Evolutionary conservation across 169 alveolate species (phyloP).

Genomic region (Babesia divergens): DNA sequence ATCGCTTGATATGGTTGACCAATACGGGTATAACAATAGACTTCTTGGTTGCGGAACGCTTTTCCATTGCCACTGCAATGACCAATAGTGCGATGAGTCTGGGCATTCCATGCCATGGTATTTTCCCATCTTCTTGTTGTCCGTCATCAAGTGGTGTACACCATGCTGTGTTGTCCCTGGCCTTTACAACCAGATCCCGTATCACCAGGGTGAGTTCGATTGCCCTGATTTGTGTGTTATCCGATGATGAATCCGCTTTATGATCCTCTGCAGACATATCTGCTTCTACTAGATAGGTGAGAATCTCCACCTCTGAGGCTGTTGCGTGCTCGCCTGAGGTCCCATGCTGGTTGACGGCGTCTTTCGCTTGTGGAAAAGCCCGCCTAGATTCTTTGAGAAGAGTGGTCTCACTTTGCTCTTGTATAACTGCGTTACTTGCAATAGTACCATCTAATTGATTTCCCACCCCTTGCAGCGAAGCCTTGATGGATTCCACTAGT

Average conservation of each 20-base stretch:
- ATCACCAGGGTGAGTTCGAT: not conserved
- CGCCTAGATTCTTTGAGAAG: too few species aligned
- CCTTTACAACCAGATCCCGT: conserved; percentile 25
- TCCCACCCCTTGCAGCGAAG: conserved; percentile 2
- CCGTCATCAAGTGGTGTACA: conserved; percentile 28
- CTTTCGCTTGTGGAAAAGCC: too few species aligned
- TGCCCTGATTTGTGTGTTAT: not conserved
- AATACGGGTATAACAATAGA: conserved; percentile 20
- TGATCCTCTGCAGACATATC: not conserved
- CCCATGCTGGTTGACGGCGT: not conserved
- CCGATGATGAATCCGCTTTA: not conserved
- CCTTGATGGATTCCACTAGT: conserved; percentile 26
- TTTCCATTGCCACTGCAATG: conserved; percentile 13
- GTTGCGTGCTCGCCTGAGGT: not conserved
- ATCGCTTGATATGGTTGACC: conserved; percentile 29
- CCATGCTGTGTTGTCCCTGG: conserved; percentile 42
- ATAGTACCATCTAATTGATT: not conserved
- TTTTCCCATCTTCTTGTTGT: conserved; percentile 4
- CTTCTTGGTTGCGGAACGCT: not conserved
- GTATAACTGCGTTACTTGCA: not conserved
- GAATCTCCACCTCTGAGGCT: conserved; percentile 17
- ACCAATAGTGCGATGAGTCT: conserved; percentile 40
- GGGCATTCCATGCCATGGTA: conserved; percentile 32
- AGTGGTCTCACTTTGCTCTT: not conserved
- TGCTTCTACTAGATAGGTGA: not conserved